phyloP scores from a whole-genome alignment of 495 filamentous ascomycete genomes.

The Pyrenopolyporus hunteri region DNA sequence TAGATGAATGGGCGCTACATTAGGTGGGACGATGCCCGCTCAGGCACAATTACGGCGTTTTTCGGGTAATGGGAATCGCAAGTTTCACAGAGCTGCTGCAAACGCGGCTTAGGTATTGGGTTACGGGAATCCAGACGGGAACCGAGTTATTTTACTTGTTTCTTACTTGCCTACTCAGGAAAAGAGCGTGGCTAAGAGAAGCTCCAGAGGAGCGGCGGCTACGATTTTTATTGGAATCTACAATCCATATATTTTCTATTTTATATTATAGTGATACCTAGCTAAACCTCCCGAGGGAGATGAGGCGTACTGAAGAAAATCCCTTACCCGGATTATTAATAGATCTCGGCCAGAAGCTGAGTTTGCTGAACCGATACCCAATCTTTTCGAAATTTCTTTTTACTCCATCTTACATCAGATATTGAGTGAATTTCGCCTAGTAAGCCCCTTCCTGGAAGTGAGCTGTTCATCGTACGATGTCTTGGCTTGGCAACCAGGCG shows the following conservation, averaged over 20 bases:
- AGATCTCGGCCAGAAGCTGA: conserved; percentile 11
- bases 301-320: conserved; percentile 14
- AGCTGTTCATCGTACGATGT: conserved; percentile 30
- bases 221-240: conserved; percentile 1
- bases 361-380: conserved; percentile 1
- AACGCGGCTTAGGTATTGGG: conserved; percentile 4
- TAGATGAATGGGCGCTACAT: conserved; percentile 23
- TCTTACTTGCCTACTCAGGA: conserved; percentile 10
- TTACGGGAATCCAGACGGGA: conserved; percentile 5
- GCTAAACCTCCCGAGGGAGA: conserved; percentile 16
- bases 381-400: neutral
- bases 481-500: conserved; percentile 17
- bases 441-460: conserved; percentile 3
- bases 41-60: conserved; percentile 23
- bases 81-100: conserved; percentile 8
- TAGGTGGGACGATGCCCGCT: conserved; percentile 2
- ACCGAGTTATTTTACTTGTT: conserved; percentile 2
- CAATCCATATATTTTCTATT: conserved; percentile 3
- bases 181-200: conserved; percentile 2
- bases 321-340: conserved; percentile 17
- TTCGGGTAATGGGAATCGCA: conserved; percentile 6
- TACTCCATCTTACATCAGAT: conserved; percentile 24
- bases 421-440: conserved; percentile 22
- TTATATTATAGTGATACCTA: conserved; percentile 30
- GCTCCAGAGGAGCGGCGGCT: conserved; percentile 8